These are phyloP conservation scores for Ogataea methylovora DNA, from an alignment of 805 yeast genomes.

Conservation along the genomic window DNA sequence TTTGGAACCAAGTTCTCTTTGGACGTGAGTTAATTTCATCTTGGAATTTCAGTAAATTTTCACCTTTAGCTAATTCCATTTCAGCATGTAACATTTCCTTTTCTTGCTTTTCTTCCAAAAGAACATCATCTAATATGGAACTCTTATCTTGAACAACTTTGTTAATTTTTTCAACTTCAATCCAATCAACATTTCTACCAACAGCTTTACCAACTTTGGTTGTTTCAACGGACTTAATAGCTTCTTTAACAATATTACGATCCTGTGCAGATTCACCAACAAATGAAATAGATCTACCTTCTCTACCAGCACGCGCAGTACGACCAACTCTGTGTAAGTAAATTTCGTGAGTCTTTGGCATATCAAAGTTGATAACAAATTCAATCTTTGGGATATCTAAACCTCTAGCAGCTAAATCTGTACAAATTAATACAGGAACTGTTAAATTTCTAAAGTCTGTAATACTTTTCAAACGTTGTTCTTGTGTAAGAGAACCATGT, in stretches of 20 bases:
- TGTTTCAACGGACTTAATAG: slow-evolving; percentile 60
- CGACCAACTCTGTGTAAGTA: slow-evolving; percentile 98
- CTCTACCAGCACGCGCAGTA: slow-evolving; percentile 98
- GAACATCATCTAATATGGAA: slow-evolving; percentile 62
- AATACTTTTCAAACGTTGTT: slow-evolving; percentile 83
- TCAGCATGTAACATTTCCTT: slow-evolving; percentile 86
- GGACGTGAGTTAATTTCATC: slow-evolving; percentile 86
- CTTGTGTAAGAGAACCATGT: slow-evolving; percentile 82
- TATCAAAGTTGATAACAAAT: slow-evolving; percentile 87
- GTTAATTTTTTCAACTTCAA: slow-evolving; percentile 63
- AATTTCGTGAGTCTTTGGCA: slow-evolving; percentile 89
- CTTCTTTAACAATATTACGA: slow-evolving; percentile 84
- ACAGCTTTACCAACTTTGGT: slow-evolving; percentile 45
- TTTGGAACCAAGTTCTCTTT: slow-evolving; percentile 93
- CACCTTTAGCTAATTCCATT: slow-evolving; percentile 81
- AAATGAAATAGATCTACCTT: slow-evolving; percentile 86
- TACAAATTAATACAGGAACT: slow-evolving; percentile 87
- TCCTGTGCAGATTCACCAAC: slow-evolving; percentile 91
- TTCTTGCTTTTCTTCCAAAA: slow-evolving; percentile 82
- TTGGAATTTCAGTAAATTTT: slow-evolving; percentile 71
- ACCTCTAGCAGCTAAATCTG: slow-evolving; percentile 99
- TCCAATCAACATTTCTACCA: slow-evolving; percentile 93
- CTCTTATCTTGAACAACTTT: slow-evolving; percentile 52
- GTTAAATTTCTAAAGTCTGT: slow-evolving; percentile 73
- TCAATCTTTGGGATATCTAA: slow-evolving; percentile 97